Base-by-base conservation (phyloP, 352 stramenopile species). In the Phytophthora quininea region DNA sequence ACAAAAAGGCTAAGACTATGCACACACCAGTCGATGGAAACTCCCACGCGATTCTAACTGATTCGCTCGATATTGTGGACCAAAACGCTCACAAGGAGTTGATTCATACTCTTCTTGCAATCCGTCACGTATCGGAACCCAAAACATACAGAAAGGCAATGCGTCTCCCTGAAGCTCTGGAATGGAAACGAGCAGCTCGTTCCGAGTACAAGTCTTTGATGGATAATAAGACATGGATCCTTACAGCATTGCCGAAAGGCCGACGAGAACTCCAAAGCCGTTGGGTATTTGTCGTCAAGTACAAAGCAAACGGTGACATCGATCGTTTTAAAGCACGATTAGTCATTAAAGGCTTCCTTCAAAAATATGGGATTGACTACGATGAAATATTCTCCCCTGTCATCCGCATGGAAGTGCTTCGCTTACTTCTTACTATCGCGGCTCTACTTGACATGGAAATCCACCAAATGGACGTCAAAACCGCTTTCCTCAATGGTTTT, bases 401-500 rank as follows among this genome's bases (percentile, higher is more conserved):
- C 19, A 24, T 24, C 19, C 19, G 19, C 19, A 24, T 24, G 19
- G 19, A 24, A 24, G 19, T 24, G 19, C 19, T 24, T 24, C 19
- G 19, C 19, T 24, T 24, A 24, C 19, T 24, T 24, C 19, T 24
- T 24, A 24, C 19, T 24, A 24, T 24, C 19, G 19, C 19, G 19
- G 19, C 19, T 24, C 19, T 24, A 24, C 19, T 24, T 24, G 19
- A 24, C 19, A 24, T 24, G 19, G 19, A 24, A 24, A 24, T 24
- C 19, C 19, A 24, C 19, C 19, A 24, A 24, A 52, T 9, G 48
- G 61, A 63, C 47, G 61, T 63, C 3, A 69, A 62, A 43, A 58
- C 53, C 4, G 46, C 37, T 19, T 69, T 69, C 27, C 35, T 69
- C 3, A 69, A 69, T 47, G 53, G 33, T 3, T 54, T 38, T 15